Evolutionary conservation across 306 rosid genomes (phyloP), one percentile per base, ranked within the genome.

Genomic region (Vigna radiata): DNA sequence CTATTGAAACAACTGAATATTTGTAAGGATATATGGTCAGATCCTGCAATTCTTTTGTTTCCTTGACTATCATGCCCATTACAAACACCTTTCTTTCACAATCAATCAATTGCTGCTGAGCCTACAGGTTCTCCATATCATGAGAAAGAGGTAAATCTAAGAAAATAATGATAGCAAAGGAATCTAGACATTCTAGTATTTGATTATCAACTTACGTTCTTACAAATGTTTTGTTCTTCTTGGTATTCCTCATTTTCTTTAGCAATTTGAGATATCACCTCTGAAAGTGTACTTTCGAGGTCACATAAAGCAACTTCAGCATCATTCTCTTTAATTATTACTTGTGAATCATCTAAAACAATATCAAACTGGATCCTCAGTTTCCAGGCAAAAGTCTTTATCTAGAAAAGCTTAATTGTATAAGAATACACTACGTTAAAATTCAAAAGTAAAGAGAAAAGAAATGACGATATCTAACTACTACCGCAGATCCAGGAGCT

Each of bases 11-110:
- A 58, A 66, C 33, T 43, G 19, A 58, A 63, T 43, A 36, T 72
- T 76, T 59, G 72, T 58, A 86, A 91, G 98, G 98, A 93, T 91
- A 93, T 93, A 65, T 70, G 59, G 88, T 78, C 70, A 88, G 72
- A 55, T 82, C 89, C 65, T 87, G 82, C 84, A 89, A 56, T 70
- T 77, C 86, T 83, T 63, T 79, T 44, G 82, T 77, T 86, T 68
- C 78, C 81, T 70, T 76, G 39, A 83, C 56, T 64, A 89, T 84
- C 87, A 53, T 79, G 52, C 76, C 86, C 86, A 87, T 84, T 59
- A 83, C 76, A 67, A 89, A 82, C 70, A 87, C 83, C 88, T 82
- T 88, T 83, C 86, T 83, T 80, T 88, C 91, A 18, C 53, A 60
- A 75, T 80, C 84, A 78, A 66, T 62, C 79, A 88, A 69, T 78